Percentiles rank a stretch among this genome's conserved stretches.
These are phyloP conservation scores for Citrus glauca DNA, from an alignment of 345 rosid genomes.

Conservation along the genomic window DNA sequence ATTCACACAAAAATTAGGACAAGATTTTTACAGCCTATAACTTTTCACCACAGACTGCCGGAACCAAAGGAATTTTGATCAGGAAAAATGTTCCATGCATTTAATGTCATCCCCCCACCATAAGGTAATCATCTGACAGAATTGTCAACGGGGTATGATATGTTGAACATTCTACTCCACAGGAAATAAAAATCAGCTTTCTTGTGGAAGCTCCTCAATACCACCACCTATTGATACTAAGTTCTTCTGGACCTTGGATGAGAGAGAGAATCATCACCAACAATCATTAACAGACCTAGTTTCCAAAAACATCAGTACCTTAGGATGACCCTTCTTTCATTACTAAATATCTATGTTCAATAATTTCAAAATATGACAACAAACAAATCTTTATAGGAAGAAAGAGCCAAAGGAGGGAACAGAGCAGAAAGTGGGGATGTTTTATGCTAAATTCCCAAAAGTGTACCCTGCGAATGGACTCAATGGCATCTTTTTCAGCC, in stretches of 20 bases:
- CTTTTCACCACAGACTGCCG: neutral
- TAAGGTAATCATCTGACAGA: no score
- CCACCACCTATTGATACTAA: neutral
- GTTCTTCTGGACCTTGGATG: neutral
- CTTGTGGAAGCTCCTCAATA: neutral
- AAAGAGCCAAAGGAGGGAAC: neutral
- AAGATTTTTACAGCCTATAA: neutral
- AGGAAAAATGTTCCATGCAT: neutral
- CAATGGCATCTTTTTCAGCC: slow-evolving; percentile 68
- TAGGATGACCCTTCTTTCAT: neutral
- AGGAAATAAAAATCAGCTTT: no score
- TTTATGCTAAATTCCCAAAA: neutral
- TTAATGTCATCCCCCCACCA: neutral
- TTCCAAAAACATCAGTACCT: neutral
- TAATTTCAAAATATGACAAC: neutral
- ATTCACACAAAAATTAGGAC: neutral
- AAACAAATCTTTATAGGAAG: neutral
- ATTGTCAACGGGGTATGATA: no score
- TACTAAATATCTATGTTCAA: neutral
- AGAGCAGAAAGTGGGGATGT: neutral
- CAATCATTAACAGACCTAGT: neutral
- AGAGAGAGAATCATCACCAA: neutral
- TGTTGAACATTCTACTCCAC: no score
- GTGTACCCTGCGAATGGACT: slow-evolving; percentile 63
- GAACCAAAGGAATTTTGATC: neutral